Evolutionary conservation across 768 basidiomycete genomes (phyloP).

Genomic region (Psilocybe azurescens): DNA sequence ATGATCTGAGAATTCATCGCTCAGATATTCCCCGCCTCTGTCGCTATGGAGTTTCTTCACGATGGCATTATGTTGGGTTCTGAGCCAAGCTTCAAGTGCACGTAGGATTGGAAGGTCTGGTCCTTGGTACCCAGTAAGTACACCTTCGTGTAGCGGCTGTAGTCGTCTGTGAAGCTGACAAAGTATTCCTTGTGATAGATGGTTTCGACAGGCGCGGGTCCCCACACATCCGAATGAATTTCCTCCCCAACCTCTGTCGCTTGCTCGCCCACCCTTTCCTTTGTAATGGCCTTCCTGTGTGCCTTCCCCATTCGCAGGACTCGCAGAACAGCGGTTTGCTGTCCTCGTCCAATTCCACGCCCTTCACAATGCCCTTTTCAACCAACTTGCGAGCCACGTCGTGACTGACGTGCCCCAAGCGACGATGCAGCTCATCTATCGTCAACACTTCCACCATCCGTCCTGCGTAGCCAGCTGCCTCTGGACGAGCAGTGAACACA

Average conservation of each 20-base stretch:
- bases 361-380: slow-evolving; percentile 26
- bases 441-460: slow-evolving; percentile 18
- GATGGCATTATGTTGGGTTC: slow-evolving; percentile 27
- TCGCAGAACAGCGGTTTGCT: slow-evolving; percentile 35
- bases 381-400: slow-evolving; percentile 25
- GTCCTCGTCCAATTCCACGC: slow-evolving; percentile 5
- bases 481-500: slow-evolving; percentile 6
- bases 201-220: slow-evolving; percentile 31
- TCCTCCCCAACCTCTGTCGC: too few species aligned
- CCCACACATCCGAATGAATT: slow-evolving; percentile 39
- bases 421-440: slow-evolving; percentile 32
- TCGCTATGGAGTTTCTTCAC: slow-evolving; percentile 39
- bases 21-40: slow-evolving; percentile 34
- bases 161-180: slow-evolving; percentile 36
- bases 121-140: too few species aligned
- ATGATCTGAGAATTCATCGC: too few species aligned
- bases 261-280: too few species aligned
- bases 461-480: slow-evolving; percentile 12
- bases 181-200: slow-evolving; percentile 30
- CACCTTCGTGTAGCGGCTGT: not conserved
- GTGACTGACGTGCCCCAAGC: slow-evolving; percentile 36
- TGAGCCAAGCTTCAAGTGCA: slow-evolving; percentile 31
- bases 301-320: slow-evolving; percentile 50
- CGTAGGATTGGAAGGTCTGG: slow-evolving; percentile 18
- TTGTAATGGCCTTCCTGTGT: not conserved